Percentiles rank a stretch among this genome's conserved stretches.
These are phyloP conservation scores for Candida chilensis DNA, from an alignment of 805 yeast species.

Conservation along the genomic window DNA sequence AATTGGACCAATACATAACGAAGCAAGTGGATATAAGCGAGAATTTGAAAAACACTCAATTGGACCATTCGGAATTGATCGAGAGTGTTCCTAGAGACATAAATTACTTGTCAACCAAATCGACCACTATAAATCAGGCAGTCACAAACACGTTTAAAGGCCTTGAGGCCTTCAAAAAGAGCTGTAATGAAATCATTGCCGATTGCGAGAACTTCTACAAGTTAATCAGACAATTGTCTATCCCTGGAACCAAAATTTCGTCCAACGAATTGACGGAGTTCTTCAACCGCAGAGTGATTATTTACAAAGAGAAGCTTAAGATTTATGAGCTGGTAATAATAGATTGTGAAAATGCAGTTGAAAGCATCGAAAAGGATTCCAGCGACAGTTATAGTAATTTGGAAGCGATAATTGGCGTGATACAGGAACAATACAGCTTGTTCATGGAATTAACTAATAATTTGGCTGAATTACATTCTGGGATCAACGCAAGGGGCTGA, in stretches of 20 bases:
- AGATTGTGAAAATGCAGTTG: slow-evolving; percentile 55
- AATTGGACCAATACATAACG: slow-evolving; percentile 63
- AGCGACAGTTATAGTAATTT: slow-evolving; percentile 28
- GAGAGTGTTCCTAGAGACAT: slow-evolving; percentile 70
- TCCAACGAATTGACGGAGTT: slow-evolving; percentile 47
- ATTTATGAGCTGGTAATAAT: slow-evolving; percentile 36
- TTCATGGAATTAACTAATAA: slow-evolving; percentile 72
- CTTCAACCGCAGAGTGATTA: slow-evolving; percentile 35
- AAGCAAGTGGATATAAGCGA: slow-evolving; percentile 68
- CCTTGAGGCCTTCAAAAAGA: slow-evolving; percentile 19
- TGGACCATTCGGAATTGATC: slow-evolving; percentile 55
- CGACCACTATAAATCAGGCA: slow-evolving; percentile 60
- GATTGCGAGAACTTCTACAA: slow-evolving; percentile 47
- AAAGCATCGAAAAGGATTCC: slow-evolving; percentile 48
- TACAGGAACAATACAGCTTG: slow-evolving; percentile 57
- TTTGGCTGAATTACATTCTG: slow-evolving; percentile 57
- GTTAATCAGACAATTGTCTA: slow-evolving; percentile 39
- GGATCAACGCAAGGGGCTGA: too few relatives aligned
- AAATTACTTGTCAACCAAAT: slow-evolving; percentile 49
- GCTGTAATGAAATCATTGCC: slow-evolving; percentile 30
- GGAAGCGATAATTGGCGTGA: slow-evolving; percentile 48
- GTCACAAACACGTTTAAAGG: slow-evolving; percentile 35
- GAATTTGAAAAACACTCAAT: slow-evolving; percentile 49
- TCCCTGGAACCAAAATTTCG: slow-evolving; percentile 49
- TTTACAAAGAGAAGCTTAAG: slow-evolving; percentile 34